Conservation (phyloP, 352 stramenopile species). For the Saprolegnia parasitica region DNA sequence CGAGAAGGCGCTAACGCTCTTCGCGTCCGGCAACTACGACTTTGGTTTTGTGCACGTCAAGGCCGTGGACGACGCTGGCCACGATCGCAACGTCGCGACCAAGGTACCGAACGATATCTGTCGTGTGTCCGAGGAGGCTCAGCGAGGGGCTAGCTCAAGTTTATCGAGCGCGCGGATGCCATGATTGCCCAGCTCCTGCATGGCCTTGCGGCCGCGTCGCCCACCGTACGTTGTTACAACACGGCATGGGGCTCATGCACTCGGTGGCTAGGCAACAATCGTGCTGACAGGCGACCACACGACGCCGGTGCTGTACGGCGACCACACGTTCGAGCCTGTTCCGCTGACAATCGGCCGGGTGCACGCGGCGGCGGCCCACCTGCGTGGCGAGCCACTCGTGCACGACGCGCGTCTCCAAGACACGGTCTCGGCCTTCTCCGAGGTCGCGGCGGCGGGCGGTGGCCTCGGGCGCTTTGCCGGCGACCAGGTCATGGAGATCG, state of each 20-base stretch:
- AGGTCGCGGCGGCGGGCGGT: conserved; percentile 61
- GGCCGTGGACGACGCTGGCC: conserved; percentile 79
- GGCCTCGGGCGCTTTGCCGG: conserved; percentile 72
- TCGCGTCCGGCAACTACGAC: conserved; percentile 45
- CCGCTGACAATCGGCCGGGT: conserved; percentile 70
- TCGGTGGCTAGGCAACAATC: conserved; percentile 54
- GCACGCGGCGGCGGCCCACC: conserved; percentile 35
- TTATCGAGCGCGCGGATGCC: conserved; percentile 77
- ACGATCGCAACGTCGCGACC: conserved; percentile 78
- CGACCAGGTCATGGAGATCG: conserved; percentile 78
- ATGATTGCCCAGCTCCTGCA: conserved; percentile 65
- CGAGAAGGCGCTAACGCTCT: conserved; percentile 53
- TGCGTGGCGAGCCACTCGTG: conserved; percentile 25
- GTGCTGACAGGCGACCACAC: conserved; percentile 85
- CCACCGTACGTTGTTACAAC: conserved; percentile 14
- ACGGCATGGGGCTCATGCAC: not conserved
- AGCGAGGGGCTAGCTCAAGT: conserved; percentile 45
- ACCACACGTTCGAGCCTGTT: conserved; percentile 85
- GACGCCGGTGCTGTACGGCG: conserved; percentile 78
- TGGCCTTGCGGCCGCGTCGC: conserved; percentile 41
- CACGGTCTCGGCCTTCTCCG: conserved; percentile 53
- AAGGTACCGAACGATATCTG: conserved; percentile 44
- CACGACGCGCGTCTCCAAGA: conserved; percentile 41
- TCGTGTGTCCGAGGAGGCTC: not conserved
- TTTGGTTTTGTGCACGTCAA: conserved; percentile 86